phyloP scores from a whole-genome alignment of 306 rosid genomes.

The Vigna unguiculata region DNA sequence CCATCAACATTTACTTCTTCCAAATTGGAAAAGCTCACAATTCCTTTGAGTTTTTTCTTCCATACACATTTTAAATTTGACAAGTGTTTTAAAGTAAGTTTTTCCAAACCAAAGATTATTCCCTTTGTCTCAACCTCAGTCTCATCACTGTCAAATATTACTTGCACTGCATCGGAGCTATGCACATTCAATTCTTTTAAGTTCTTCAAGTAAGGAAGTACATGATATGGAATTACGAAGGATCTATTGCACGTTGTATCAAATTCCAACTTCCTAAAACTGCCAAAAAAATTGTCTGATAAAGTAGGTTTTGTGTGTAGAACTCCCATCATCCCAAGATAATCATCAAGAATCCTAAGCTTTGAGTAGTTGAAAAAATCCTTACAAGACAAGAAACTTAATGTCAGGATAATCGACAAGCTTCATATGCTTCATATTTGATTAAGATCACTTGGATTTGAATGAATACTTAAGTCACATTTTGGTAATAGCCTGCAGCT shows the following conservation, averaged over 20 bases:
- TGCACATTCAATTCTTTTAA: not conserved
- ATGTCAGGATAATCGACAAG: not conserved
- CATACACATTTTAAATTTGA: not conserved
- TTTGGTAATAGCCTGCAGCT: too few relatives aligned
- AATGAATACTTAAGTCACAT: too few relatives aligned
- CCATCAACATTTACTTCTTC: not conserved
- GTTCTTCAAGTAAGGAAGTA: conserved; percentile 1
- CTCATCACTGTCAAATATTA: not conserved
- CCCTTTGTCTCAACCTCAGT: too few relatives aligned
- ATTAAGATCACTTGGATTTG: too few relatives aligned
- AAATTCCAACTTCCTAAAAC: not conserved
- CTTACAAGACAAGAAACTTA: not conserved
- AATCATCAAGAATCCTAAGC: not conserved
- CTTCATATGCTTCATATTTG: too few relatives aligned
- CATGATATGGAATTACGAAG: not conserved
- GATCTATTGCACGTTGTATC: not conserved
- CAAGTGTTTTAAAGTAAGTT: not conserved
- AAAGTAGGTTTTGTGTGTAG: not conserved
- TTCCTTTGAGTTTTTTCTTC: not conserved
- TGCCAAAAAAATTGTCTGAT: not conserved
- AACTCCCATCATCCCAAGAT: not conserved
- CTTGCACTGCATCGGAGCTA: not conserved
- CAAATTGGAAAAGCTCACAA: conserved; percentile 8
- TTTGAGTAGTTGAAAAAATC: not conserved
- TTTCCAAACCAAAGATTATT: not conserved